Evolutionary conservation across 2,329 filamentous ascomycete species (phyloP), one percentile per base, ranked within the genome.

Genomic region (Golovinomyces cichoracearum): DNA sequence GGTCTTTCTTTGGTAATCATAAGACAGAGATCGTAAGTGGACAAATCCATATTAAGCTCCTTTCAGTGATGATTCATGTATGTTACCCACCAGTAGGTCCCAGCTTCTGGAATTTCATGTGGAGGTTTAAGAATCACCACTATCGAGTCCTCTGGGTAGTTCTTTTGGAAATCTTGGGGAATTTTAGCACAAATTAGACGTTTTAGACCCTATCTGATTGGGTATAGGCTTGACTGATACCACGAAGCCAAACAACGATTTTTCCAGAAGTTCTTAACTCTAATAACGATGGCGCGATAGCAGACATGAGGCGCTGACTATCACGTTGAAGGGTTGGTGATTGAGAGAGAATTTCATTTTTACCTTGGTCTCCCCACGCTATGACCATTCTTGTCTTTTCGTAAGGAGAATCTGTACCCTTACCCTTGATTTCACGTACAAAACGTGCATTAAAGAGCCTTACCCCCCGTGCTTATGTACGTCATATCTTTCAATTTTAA

Each of bases 21-120:
- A 13, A 40, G 17, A 19, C 37, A 40, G 10, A 17, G 37, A 40
- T 40, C 37, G 17, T 40, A 15, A 15, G 37, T 40, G 7, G 37
- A 40, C 10, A 19, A 19, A 13, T 19, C 22, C 35, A 42, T 31
- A 17, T 10, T 15, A 12, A 48, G 33, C 33, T 26, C 37, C 6
- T 48, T 21, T 19, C n/a, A 21, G 46, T 48, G 46, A 33, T 48
- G 46, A 21, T 25, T 25, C 23, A 21, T 10, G 33, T 48, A 48
- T 5, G 46, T 48, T 9, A 21, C 33, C 26, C 21, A 48, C 46
- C 46, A 33, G 29, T 33, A 15, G 29, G 29, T 33, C 7, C 29
- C 29, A 9, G 29, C 29, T 33, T 33, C 29, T 10, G 46, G 29
- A 13, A 48, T 21, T 40, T 22, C 33, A 40, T 48, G 26, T 48